Evolutionary conservation across 495 filamentous ascomycete species (phyloP).

Genomic region (Penicillium silybi): DNA sequence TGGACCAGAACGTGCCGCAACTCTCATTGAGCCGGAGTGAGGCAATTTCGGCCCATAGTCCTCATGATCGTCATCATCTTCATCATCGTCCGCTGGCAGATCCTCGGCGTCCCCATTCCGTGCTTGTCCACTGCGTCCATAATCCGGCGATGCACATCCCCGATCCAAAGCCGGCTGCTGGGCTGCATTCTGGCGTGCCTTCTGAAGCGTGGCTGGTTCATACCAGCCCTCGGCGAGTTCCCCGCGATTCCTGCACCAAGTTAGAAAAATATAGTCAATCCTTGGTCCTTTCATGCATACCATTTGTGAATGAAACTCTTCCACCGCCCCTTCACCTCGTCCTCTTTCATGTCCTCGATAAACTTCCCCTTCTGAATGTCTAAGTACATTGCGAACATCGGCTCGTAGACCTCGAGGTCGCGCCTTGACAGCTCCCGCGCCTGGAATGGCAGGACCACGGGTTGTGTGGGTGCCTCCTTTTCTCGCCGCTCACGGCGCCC

Average conservation of each 20-base stretch:
- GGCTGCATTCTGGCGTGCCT: constrained; percentile 35
- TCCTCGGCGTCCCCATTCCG: constrained; percentile 2
- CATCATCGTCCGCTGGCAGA: constrained; percentile 34
- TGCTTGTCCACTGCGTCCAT: constrained; percentile 16
- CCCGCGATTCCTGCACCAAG: constrained; percentile 69
- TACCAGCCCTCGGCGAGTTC: constrained; percentile 96
- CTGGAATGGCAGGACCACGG: constrained; percentile 58
- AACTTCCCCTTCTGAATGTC: constrained; percentile 79
- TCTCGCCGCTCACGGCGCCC: constrained; percentile 8
- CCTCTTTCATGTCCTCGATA: constrained; percentile 59
- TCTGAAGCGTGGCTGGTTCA: constrained; percentile 60
- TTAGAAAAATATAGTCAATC: constrained; percentile 10
- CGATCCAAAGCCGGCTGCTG: background rate
- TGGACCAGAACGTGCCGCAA: constrained; percentile 52
- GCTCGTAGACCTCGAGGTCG: constrained; percentile 58
- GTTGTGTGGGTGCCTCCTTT: constrained; percentile 13
- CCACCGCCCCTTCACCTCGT: constrained; percentile 79
- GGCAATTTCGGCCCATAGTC: constrained; percentile 75
- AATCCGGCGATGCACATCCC: constrained; percentile 26
- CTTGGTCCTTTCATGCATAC: constrained; percentile 43
- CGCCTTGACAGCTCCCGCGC: constrained; percentile 60
- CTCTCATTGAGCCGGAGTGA: constrained; percentile 15
- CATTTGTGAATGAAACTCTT: constrained; percentile 91
- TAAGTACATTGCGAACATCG: constrained; percentile 81
- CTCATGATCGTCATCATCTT: constrained; percentile 49